These are phyloP conservation scores for Echria macrotheca DNA, from an alignment of 495 filamentous ascomycete species.

Conservation along the genomic window DNA sequence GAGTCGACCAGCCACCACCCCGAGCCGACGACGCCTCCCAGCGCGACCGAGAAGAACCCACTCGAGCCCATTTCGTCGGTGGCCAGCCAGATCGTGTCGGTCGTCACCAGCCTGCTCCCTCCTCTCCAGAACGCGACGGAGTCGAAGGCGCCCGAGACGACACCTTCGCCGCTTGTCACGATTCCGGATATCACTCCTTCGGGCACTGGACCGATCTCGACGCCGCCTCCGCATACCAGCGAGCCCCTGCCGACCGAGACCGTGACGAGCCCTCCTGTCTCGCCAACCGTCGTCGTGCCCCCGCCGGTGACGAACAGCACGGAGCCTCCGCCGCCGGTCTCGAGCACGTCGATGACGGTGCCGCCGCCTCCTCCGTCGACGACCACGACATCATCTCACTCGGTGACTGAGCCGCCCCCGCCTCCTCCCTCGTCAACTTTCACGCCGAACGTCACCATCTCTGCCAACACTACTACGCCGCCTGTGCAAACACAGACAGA, in stretches of 20 bases:
- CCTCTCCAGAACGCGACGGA: slow-evolving; percentile 1
- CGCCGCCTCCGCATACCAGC: background rate
- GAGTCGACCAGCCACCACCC: slow-evolving; percentile 6
- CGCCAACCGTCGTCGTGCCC: background rate
- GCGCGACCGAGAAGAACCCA: background rate
- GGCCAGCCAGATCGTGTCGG: slow-evolving; percentile 5
- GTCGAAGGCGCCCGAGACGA: background rate
- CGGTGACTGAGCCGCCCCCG: background rate
- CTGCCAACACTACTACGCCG: background rate
- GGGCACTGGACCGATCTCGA: background rate
- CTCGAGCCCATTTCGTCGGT: slow-evolving; percentile 7
- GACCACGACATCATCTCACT: background rate
- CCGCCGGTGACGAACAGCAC: slow-evolving; percentile 7
- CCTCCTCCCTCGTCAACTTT: background rate
- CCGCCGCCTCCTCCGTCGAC: background rate
- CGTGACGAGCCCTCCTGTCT: background rate
- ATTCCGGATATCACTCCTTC: background rate
- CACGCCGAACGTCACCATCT: background rate
- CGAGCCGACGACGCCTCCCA: background rate
- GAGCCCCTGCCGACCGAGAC: background rate
- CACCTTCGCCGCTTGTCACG: background rate
- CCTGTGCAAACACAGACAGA: background rate
- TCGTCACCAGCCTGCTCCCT: slow-evolving; percentile 1
- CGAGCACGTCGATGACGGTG: background rate
- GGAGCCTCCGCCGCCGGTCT: background rate